Evolutionary conservation across 2,329 filamentous ascomycete genomes (phyloP).

Genomic region (Calonectria pteridis): DNA sequence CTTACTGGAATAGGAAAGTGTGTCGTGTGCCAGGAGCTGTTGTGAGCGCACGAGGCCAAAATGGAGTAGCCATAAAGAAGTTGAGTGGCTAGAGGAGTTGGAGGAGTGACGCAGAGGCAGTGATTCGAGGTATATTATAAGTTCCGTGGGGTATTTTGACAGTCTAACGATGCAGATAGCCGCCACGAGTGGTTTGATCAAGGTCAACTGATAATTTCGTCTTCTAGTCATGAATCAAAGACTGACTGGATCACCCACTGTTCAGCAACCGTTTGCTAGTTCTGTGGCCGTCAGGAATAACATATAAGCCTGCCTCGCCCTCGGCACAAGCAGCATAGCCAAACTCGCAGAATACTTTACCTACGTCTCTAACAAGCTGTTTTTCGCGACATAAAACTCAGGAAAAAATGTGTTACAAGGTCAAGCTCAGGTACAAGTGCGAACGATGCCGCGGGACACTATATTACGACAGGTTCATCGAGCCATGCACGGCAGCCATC

Average conservation of each 20-base stretch:
- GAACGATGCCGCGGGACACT: background rate
- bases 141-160: background rate
- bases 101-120: background rate
- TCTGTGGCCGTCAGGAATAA: background rate
- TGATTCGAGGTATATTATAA: background rate
- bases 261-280: background rate
- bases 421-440: background rate
- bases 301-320: background rate
- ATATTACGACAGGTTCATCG: background rate
- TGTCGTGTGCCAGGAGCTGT: background rate
- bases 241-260: background rate
- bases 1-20: background rate
- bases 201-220: background rate
- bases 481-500: background rate
- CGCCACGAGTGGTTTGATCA: background rate
- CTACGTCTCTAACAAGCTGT: background rate
- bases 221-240: background rate
- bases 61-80: background rate
- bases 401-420: background rate
- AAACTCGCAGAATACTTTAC: background rate
- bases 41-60: background rate
- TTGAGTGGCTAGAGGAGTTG: background rate
- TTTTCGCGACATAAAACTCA: background rate
- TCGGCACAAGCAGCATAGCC: background rate
- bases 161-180: background rate